Conservation (phyloP, 106 monocot species). For the Alisma plantagoaquatica region DNA sequence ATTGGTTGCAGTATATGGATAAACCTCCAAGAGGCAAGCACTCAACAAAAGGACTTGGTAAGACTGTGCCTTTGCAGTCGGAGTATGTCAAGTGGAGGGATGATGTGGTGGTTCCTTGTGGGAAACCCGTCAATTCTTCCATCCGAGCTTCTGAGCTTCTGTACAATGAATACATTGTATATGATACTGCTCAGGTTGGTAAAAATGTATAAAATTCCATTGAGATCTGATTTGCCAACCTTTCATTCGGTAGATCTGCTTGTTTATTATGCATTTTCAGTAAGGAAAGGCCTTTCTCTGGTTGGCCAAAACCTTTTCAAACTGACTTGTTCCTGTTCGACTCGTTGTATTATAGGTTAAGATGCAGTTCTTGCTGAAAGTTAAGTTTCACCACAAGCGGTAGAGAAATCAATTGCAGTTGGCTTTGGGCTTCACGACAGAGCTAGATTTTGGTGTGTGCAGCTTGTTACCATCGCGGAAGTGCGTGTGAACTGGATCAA, state of each 20-base stretch:
- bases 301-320: background rate
- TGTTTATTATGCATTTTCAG: background rate
- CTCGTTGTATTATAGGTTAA: too few species aligned
- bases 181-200: conserved; percentile 77
- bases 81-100: conserved; percentile 81
- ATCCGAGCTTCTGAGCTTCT: conserved; percentile 57
- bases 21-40: conserved; percentile 84
- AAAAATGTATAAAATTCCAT: too few species aligned
- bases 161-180: conserved; percentile 96
- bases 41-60: conserved; percentile 95
- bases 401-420: too few species aligned
- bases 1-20: conserved; percentile 84
- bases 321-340: background rate
- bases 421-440: too few species aligned
- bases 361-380: conserved; percentile 96
- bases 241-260: background rate
- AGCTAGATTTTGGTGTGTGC: too few species aligned
- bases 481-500: too few species aligned
- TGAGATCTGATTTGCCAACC: background rate
- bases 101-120: conserved; percentile 76
- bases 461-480: too few species aligned
- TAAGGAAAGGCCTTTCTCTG: background rate
- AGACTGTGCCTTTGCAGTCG: conserved; percentile 71
- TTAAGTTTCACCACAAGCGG: conserved; percentile 89
- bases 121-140: conserved; percentile 67